Percentiles rank a stretch among this genome's conserved stretches.
These are phyloP conservation scores for Colletotrichum sp. DNA, from an alignment of 2,329 filamentous ascomycete genomes.

Conservation along the genomic window DNA sequence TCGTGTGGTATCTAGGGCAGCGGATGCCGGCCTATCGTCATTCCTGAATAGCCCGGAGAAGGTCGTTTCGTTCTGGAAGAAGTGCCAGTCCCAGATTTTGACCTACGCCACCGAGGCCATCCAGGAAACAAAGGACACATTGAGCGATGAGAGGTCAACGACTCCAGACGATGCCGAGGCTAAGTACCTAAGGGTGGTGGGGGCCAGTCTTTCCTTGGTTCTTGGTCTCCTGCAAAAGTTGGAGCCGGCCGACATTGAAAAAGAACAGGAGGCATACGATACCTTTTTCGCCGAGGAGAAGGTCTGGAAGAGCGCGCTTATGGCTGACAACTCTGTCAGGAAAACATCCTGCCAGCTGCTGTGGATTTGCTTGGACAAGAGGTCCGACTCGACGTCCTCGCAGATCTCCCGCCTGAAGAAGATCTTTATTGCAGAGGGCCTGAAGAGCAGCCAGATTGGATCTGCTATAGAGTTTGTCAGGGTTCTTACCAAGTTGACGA, in stretches of 20 bases:
- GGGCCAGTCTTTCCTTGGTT: conserved; percentile 59
- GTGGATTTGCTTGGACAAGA: conserved; percentile 50
- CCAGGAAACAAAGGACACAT: conserved; percentile 77
- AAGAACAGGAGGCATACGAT: conserved; percentile 67
- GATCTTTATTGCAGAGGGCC: conserved; percentile 72
- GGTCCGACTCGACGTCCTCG: conserved; percentile 49
- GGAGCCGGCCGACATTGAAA: conserved; percentile 57
- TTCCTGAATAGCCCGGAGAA: conserved; percentile 86
- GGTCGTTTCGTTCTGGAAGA: conserved; percentile 74
- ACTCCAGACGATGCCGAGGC: conserved; percentile 83
- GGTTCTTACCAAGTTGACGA: conserved; percentile 70
- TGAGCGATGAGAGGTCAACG: conserved; percentile 89
- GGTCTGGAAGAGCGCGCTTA: conserved; percentile 71
- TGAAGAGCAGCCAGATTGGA: conserved; percentile 74
- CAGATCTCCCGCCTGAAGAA: conserved; percentile 58
- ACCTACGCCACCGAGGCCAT: conserved; percentile 83
- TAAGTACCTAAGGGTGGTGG: conserved; percentile 81
- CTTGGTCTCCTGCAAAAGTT: conserved; percentile 57
- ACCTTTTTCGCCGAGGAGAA: conserved; percentile 68
- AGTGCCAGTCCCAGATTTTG: conserved; percentile 81
- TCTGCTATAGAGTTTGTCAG: conserved; percentile 76
- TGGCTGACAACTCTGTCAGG: conserved; percentile 60
- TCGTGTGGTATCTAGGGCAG: conserved; percentile 75
- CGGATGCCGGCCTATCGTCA: conserved; percentile 74
- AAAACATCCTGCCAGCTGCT: conserved; percentile 58